A percentile compares a stretch with the other conserved stretches of the same genome.
Conservation (phyloP, 176 grass and related monocot species). For the Avena eriantha region DNA sequence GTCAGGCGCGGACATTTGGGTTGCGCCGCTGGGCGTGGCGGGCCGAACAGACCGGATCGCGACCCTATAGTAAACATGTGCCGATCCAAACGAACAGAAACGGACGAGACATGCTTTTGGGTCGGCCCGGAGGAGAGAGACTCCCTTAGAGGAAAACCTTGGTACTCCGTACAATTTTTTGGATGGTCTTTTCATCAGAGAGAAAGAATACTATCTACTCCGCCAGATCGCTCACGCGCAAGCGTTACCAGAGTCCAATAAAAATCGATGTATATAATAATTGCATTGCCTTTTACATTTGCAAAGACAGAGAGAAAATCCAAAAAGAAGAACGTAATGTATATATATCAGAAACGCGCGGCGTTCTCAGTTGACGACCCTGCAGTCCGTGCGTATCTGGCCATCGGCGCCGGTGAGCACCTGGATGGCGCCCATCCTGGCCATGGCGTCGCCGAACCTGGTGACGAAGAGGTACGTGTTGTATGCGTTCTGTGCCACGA, state of each 20-base stretch:
- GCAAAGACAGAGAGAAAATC: neutral
- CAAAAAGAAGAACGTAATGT: neutral
- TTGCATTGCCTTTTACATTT: neutral
- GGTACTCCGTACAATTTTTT: neutral
- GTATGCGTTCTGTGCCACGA: slow-evolving; percentile 55
- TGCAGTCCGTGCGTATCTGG: slow-evolving; percentile 61
- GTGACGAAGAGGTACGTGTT: slow-evolving; percentile 44
- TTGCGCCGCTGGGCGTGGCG: too few species aligned
- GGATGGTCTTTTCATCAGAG: neutral
- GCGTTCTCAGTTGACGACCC: slow-evolving; percentile 50
- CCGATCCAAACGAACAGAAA: too few species aligned
- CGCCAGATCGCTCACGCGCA: neutral
- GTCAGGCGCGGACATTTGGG: too few species aligned
- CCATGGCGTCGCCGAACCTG: slow-evolving; percentile 64
- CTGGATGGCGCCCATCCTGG: slow-evolving; percentile 58
- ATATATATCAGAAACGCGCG: neutral
- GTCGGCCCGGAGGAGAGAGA: too few species aligned
- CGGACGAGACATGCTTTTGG: too few species aligned
- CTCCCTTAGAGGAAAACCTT: too few species aligned
- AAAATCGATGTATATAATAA: neutral
- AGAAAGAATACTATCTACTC: neutral
- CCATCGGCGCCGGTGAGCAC: slow-evolving; percentile 62
- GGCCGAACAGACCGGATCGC: too few species aligned
- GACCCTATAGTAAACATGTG: too few species aligned
- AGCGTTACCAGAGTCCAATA: neutral